phyloP scores from a whole-genome alignment of 2,329 filamentous ascomycete genomes.

The Fusarium metavorans region DNA sequence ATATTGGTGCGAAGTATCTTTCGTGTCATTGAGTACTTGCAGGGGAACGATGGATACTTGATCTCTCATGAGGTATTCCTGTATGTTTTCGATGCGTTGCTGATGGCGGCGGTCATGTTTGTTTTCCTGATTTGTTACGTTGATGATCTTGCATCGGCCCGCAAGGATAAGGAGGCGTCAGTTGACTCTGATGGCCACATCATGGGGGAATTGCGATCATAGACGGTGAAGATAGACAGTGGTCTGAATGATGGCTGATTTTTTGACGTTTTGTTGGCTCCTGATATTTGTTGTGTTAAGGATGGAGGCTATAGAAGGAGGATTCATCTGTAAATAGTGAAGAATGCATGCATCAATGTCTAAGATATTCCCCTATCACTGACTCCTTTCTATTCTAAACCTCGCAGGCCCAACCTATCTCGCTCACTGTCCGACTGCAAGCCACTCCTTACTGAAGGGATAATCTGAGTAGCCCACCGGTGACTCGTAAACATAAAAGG shows the following conservation, averaged over 20 bases:
- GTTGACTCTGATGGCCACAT: not conserved
- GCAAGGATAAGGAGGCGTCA: not conserved
- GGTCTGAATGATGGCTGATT: not conserved
- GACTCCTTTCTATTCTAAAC: not conserved
- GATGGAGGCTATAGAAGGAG: not conserved
- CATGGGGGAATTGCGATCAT: not conserved
- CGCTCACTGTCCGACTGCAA: not conserved
- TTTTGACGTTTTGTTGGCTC: not conserved
- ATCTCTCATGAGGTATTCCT: conserved; percentile 48
- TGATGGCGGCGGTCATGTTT: conserved; percentile 55
- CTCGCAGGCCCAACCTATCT: not conserved
- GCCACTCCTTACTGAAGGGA: conserved; percentile 39
- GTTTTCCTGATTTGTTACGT: conserved; percentile 45
- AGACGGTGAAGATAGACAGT: not conserved
- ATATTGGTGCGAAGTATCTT: conserved; percentile 57
- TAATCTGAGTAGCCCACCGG: conserved; percentile 46
- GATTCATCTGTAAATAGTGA: not conserved
- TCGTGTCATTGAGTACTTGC: conserved; percentile 54
- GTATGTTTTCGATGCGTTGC: conserved; percentile 51
- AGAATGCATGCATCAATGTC: not conserved
- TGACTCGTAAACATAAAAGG: conserved; percentile 42
- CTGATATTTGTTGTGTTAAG: not conserved
- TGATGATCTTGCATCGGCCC: not conserved
- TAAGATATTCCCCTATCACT: not conserved
- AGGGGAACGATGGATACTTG: conserved; percentile 48